Base-by-base conservation (phyloP, 768 basidiomycete species). In the Hysterangium stoloniferum region DNA sequence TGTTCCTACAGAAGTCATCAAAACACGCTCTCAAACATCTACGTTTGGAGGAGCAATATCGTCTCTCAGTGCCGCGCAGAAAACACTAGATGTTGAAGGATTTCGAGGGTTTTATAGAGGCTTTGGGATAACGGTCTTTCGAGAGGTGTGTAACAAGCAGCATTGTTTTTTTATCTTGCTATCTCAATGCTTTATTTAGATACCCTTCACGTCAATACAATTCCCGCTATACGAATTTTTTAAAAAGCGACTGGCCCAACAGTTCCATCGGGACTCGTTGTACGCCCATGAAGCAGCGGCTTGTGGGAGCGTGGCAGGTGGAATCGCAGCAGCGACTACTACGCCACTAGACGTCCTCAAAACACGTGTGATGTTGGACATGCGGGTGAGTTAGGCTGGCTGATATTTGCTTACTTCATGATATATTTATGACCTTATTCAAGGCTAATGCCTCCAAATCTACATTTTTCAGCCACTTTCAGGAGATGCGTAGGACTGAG, bases 271-370 rank as follows among this genome's bases (percentile, higher is more conserved):
- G 27, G 78, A 82, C 52, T 71, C 75, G 38, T 65, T 87, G 6
- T 77, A 77, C 54, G 79, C 80, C 2, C 75, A 82, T 53, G 84
- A 89, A 65, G 85, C 90, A 43, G 94, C 93, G 0, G 56, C 83
- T 3, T 98, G 95, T 58, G 96, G 95, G 2, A 88, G 85, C 60
- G 71, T 94, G 40, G 86, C 96, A 0, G 96, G 96, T 7, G 95
- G 87, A 0, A 69, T 88, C 22, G 93, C 93, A 4, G 95, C 93
- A 1, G 88, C 84, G 0, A 57, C 86, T 32, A 98, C 96, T 1
- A 98, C 96, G 0, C 96, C 96, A 1, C 71, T 99, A 28, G 96
- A 99, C 59, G 96, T 98, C 2, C 75, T 95, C 31, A 99, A 99
- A 65, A 99, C 96, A 1, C 78, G 96, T 12, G 86, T 97, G 37